These are phyloP conservation scores for Fusarium brevicatenulatum DNA, from an alignment of 2,329 filamentous ascomycete genomes.

Conservation along the genomic window DNA sequence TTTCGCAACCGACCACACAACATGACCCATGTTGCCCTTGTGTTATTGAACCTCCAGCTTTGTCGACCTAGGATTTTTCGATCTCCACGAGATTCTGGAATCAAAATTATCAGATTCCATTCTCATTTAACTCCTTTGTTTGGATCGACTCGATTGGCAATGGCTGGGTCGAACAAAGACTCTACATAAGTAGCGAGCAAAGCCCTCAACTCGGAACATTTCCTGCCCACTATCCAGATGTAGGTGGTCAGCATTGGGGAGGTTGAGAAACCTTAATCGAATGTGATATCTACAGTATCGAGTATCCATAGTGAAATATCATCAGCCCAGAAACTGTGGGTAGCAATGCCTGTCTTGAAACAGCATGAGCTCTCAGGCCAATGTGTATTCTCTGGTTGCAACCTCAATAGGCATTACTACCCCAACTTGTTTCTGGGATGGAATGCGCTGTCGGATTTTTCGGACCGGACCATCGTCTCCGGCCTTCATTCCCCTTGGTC, in stretches of 20 bases:
- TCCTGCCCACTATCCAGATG: neutral
- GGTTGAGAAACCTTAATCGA: slow-evolving; percentile 10
- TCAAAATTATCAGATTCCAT: neutral
- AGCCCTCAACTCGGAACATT: neutral
- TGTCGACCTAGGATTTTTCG: slow-evolving; percentile 8
- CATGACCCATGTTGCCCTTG: slow-evolving; percentile 7
- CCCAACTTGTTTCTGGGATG: neutral
- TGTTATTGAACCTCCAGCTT: slow-evolving; percentile 3
- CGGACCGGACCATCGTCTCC: slow-evolving; percentile 29
- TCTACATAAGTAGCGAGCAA: neutral
- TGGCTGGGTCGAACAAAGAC: neutral
- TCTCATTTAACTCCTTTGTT: neutral
- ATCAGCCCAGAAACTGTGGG: neutral
- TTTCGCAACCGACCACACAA: slow-evolving; percentile 3
- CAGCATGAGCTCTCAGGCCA: neutral
- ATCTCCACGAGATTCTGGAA: slow-evolving; percentile 5
- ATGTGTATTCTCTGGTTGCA: neutral
- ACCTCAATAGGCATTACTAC: neutral
- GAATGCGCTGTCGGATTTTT: slow-evolving; percentile 2
- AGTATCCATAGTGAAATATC: neutral
- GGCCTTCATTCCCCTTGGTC: slow-evolving; percentile 16
- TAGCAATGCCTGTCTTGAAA: slow-evolving; percentile 2
- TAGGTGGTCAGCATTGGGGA: neutral
- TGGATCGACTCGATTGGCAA: neutral
- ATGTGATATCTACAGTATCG: neutral